Base-by-base conservation (phyloP, 192 early-diverging fungal genomes). In the Entomortierella beljakovae region DNA sequence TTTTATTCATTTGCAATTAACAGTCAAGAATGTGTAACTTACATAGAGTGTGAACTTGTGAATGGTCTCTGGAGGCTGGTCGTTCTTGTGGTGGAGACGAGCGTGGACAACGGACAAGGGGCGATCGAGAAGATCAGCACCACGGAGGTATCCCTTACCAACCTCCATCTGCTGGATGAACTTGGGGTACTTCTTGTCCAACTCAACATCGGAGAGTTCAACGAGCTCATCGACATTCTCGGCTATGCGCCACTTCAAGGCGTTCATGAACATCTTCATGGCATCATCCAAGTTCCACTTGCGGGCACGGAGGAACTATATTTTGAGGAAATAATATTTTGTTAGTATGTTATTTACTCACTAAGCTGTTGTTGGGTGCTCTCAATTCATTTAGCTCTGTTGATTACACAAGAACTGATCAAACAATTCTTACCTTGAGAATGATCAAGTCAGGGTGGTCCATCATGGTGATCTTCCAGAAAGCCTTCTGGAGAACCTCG, bases 261-360 rank as follows among this genome's bases (percentile, higher is more conserved):
- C 86, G 29, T 86, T 80, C 32, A 91, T 67, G n/a, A 92, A 68
- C 96, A 96, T 96, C 16, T 73, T 82, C 26, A 92, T 81, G 11
- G 95, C 94, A 58, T 90, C 90, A 51, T 92, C 83, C 25, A 94
- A 84, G 61, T 94, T 86, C 94, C 95, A 98, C 74, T 97, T 97
- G 65, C 96, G 88, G 32, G 96, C 96, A 40, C 96, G 89, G 52
- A 98, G 75, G 83, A 94, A 97, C 75, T 79, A 63, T 51, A 34
- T 56, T 56, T n/a, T n/a, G n/a, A n/a, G n/a, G n/a, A n/a, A n/a
- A 40, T 6, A 40, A 13, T 40, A 13, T 9, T 46, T 46, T 5
- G 4, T 46, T 16, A 2, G 3, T 5, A 20, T 46, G 11, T 46
- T 46, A 10, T 11, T 46, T 11, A 46, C 20, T 46, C 43, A 20